Conservation (phyloP, 2,329 filamentous ascomycete genomes). For the Clonostachys solani region DNA sequence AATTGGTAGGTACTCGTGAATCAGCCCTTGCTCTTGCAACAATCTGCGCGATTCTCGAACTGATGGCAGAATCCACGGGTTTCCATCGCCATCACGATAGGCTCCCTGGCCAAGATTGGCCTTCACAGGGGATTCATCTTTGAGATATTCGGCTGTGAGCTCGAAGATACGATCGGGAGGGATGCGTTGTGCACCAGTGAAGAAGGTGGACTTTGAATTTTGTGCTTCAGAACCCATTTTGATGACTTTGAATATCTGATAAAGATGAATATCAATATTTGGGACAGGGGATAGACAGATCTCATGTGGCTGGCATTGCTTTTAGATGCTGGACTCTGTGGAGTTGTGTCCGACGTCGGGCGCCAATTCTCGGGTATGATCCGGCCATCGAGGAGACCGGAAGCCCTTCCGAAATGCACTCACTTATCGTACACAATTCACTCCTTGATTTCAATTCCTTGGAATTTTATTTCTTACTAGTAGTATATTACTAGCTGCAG, state of each 20-base stretch:
- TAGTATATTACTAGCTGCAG: too few species aligned
- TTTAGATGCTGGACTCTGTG: too few species aligned
- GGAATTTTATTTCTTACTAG: too few species aligned
- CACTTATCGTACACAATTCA: too few species aligned
- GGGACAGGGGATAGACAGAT: too few species aligned
- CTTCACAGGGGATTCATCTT: conserved; percentile 11
- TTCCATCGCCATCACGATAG: conserved; percentile 29
- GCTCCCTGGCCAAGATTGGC: conserved; percentile 31
- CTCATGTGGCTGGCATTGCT: too few species aligned
- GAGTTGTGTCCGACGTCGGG: too few species aligned
- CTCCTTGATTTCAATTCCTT: background rate
- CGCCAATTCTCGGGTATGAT: too few species aligned
- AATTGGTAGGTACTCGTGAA: conserved; percentile 30
- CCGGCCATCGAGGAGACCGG: too few species aligned
- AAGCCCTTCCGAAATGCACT: too few species aligned
- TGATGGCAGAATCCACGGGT: conserved; percentile 31
- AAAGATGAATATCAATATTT: too few species aligned
- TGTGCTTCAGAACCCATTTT: background rate
- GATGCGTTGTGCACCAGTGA: background rate
- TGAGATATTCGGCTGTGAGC: too few species aligned
- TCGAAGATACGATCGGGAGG: background rate
- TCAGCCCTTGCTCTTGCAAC: conserved; percentile 9
- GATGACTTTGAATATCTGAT: background rate
- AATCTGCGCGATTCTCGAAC: conserved; percentile 16
- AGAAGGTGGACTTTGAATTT: background rate